These are phyloP conservation scores for Leptodermis oblonga DNA, from an alignment of 257 asterid genomes.

Conservation along the genomic window DNA sequence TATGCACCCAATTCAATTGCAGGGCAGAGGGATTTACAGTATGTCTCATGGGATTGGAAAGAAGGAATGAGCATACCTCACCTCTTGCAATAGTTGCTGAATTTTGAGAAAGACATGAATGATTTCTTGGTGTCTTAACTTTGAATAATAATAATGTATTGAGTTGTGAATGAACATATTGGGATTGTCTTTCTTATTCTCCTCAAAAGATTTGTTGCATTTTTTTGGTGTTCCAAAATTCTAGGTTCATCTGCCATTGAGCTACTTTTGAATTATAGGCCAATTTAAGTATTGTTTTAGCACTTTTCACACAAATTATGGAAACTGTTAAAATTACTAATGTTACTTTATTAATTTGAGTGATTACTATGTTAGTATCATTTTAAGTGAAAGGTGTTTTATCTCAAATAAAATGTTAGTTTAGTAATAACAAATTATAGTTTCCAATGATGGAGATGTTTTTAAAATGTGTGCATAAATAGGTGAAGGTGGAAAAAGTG, in stretches of 20 bases:
- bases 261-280: neutral
- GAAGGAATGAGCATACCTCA: constrained; percentile 52
- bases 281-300: no score
- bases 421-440: no score
- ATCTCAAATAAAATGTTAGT: no score
- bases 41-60: constrained; percentile 84
- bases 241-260: neutral
- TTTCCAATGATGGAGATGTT: no score
- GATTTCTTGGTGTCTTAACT: neutral
- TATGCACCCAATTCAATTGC: constrained; percentile 14
- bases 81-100: neutral
- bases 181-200: constrained; percentile 1
- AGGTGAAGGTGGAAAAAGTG: no score
- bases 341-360: no score
- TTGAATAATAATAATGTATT: constrained; percentile 12
- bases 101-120: neutral
- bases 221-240: neutral
- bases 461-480: no score
- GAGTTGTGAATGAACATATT: neutral
- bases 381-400: no score
- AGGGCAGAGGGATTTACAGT: constrained; percentile 74
- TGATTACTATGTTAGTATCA: no score
- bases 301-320: no score
- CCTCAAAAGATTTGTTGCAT: neutral
- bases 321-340: no score